These are phyloP conservation scores for Domatiomyces globalis DNA, from an alignment of 2,329 filamentous ascomycete species.

Conservation along the genomic window DNA sequence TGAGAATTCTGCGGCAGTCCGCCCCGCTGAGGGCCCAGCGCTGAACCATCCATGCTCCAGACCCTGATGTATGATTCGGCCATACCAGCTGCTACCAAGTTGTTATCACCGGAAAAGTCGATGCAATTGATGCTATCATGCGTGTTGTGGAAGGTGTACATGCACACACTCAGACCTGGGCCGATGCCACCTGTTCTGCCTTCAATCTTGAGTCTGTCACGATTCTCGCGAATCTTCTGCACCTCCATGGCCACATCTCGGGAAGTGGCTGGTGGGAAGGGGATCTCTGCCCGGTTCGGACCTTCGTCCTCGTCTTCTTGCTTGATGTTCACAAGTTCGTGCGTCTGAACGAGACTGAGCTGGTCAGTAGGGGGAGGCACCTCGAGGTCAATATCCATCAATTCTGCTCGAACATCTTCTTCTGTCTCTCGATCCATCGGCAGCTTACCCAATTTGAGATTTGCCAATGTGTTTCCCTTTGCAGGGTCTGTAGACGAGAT, in stretches of 20 bases:
- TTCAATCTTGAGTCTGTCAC: slow-evolving; percentile 81
- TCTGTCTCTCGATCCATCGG: slow-evolving; percentile 72
- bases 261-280: slow-evolving; percentile 73
- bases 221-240: slow-evolving; percentile 81
- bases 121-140: slow-evolving; percentile 84
- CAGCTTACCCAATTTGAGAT: slow-evolving; percentile 63
- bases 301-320: slow-evolving; percentile 76
- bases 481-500: slow-evolving; percentile 44
- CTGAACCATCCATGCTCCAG: slow-evolving; percentile 78
- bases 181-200: slow-evolving; percentile 70
- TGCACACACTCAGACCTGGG: slow-evolving; percentile 73
- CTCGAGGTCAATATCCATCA: slow-evolving; percentile 71
- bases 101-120: slow-evolving; percentile 85
- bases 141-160: slow-evolving; percentile 98
- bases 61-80: slow-evolving; percentile 91
- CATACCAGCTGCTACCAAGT: slow-evolving; percentile 75
- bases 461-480: slow-evolving; percentile 42
- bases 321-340: slow-evolving; percentile 68
- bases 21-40: slow-evolving; percentile 55
- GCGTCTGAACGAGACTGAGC: slow-evolving; percentile 67
- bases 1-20: slow-evolving; percentile 57
- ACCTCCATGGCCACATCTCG: slow-evolving; percentile 90
- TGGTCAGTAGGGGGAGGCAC: slow-evolving; percentile 58
- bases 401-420: slow-evolving; percentile 71
- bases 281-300: slow-evolving; percentile 63